These are phyloP conservation scores for Tylopilus rubrobrunneus DNA, from an alignment of 768 basidiomycete genomes.

Conservation along the genomic window DNA sequence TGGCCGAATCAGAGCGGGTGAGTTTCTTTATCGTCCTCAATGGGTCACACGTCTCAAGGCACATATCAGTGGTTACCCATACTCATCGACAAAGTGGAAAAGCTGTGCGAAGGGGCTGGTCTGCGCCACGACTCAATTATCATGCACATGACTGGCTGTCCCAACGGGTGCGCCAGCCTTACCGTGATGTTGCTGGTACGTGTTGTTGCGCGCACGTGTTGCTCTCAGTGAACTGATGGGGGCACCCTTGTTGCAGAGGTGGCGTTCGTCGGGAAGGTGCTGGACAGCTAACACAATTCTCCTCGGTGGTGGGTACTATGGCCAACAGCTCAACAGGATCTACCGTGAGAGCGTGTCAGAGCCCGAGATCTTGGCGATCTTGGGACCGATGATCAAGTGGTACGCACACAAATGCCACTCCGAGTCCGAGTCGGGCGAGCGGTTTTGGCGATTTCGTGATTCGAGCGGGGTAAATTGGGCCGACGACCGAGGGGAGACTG, in stretches of 20 bases:
- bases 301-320: constrained; percentile 92
- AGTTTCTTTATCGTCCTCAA: constrained; percentile 18
- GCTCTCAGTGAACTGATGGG: neutral
- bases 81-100: constrained; percentile 91
- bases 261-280: constrained; percentile 95
- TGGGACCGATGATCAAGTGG: constrained; percentile 89
- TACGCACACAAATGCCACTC: constrained; percentile 78
- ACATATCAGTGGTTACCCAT: constrained; percentile 80
- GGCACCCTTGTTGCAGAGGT: constrained; percentile 53
- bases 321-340: constrained; percentile 94
- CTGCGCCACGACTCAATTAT: constrained; percentile 92
- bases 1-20: constrained; percentile 75
- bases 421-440: constrained; percentile 60
- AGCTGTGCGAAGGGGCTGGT: constrained; percentile 90
- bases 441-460: constrained; percentile 94
- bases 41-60: constrained; percentile 29
- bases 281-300: constrained; percentile 88
- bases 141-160: constrained; percentile 99
- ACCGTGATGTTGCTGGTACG: constrained; percentile 65
- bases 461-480: constrained; percentile 83
- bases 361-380: constrained; percentile 86
- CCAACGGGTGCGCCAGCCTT: constrained; percentile 94
- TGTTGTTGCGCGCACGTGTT: too few species aligned
- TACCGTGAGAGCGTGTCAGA: constrained; percentile 90
- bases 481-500: constrained; percentile 82